A percentile compares a stretch with the other conserved stretches of the same genome.
These are phyloP conservation scores for Coemansia sp. DNA, from an alignment of 192 early-diverging fungal genomes.

Conservation along the genomic window DNA sequence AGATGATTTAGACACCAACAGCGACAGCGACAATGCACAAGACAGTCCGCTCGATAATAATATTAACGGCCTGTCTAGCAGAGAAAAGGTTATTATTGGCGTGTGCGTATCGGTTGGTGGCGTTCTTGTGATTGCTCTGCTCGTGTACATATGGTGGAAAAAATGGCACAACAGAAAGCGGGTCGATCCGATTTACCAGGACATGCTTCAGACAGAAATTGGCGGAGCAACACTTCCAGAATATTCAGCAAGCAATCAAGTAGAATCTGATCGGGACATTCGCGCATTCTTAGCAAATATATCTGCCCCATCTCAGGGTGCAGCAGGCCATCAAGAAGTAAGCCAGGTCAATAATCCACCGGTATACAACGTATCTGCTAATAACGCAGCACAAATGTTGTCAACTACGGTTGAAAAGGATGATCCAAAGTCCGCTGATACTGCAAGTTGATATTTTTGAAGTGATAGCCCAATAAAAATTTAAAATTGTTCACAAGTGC, in stretches of 20 bases:
- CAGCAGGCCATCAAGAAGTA: too few relatives aligned
- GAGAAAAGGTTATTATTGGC: neutral
- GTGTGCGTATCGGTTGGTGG: neutral
- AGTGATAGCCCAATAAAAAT: too few relatives aligned
- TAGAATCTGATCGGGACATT: neutral
- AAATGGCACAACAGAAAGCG: neutral
- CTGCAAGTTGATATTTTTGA: too few relatives aligned
- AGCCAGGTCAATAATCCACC: too few relatives aligned
- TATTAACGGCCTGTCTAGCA: neutral
- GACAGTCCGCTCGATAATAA: too few relatives aligned
- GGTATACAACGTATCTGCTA: too few relatives aligned
- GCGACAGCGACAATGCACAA: neutral
- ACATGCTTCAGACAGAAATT: neutral
- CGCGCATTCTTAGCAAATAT: neutral
- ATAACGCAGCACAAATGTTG: too few relatives aligned
- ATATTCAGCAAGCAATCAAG: neutral
- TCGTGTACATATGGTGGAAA: neutral
- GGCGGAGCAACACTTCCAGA: neutral
- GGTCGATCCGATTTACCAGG: neutral
- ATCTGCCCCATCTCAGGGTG: neutral
- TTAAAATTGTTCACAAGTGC: too few relatives aligned
- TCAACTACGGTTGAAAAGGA: too few relatives aligned
- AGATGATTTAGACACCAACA: neutral
- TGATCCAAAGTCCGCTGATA: too few relatives aligned
- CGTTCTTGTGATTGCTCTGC: neutral